Evolutionary conservation across 805 yeast genomes (phyloP).

Genomic region (Komagataella mondaviorum): DNA sequence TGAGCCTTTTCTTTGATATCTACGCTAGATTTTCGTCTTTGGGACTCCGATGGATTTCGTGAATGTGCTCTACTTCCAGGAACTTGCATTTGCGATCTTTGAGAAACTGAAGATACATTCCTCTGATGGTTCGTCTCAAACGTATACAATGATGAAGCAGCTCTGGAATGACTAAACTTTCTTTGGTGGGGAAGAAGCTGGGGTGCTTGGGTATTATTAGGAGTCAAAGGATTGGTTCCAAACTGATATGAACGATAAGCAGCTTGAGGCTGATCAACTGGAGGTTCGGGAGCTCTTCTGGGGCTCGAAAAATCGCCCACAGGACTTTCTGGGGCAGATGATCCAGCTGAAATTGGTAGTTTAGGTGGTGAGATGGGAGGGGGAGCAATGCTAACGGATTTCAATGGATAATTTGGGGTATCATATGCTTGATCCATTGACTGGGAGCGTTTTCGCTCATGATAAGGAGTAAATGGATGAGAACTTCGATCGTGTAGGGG

Average conservation of each 20-base stretch:
- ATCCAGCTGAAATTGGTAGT: conserved; percentile 10
- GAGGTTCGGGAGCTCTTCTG: conserved; percentile 65
- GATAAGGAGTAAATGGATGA: conserved; percentile 11
- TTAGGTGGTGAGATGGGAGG: conserved; percentile 2
- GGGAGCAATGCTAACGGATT: background rate
- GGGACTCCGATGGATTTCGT: conserved; percentile 26
- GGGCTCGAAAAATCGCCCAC: conserved; percentile 40
- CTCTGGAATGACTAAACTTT: conserved; percentile 19
- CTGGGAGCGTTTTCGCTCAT: conserved; percentile 35
- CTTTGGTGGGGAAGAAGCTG: conserved; percentile 15
- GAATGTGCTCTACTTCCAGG: background rate
- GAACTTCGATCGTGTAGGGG: conserved; percentile 4
- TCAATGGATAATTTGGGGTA: background rate
- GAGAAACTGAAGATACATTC: conserved; percentile 9
- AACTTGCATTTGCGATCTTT: background rate
- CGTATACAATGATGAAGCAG: conserved; percentile 17
- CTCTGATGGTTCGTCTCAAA: conserved; percentile 7
- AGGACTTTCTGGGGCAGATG: conserved; percentile 6
- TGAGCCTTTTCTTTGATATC: conserved; percentile 24
- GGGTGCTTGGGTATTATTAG: background rate
- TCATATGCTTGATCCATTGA: conserved; percentile 28
- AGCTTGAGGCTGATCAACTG: conserved; percentile 19
- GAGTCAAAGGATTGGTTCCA: conserved; percentile 7
- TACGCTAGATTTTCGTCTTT: conserved; percentile 4
- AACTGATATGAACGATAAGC: conserved; percentile 9